A percentile compares a stretch with the other conserved stretches of the same genome.
These are phyloP conservation scores for Camelina hispida DNA, from an alignment of 345 rosid genomes.

Conservation along the genomic window DNA sequence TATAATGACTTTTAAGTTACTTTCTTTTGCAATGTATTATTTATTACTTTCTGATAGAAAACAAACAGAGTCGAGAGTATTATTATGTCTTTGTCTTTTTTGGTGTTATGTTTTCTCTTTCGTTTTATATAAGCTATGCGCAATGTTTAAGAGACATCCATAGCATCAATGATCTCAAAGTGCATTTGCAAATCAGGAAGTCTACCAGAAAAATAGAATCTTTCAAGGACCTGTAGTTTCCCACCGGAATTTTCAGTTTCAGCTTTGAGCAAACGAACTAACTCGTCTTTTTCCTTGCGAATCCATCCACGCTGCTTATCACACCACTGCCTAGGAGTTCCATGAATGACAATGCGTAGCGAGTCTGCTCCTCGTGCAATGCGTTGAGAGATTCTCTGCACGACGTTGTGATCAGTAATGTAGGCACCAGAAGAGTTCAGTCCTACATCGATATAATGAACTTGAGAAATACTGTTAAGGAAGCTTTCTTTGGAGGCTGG, in stretches of 20 bases:
- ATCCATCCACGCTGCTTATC: constrained; percentile 67
- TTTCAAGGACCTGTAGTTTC: constrained; percentile 60
- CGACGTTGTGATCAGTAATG: constrained; percentile 59
- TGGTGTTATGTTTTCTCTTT: not conserved
- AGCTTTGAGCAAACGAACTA: constrained; percentile 56
- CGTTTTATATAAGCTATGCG: not conserved
- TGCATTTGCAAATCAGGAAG: constrained; percentile 79
- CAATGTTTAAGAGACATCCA: constrained; percentile 58
- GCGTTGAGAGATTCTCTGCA: constrained; percentile 53
- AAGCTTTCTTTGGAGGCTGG: constrained; percentile 59
- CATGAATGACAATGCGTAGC: constrained; percentile 65
- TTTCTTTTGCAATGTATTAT: constrained; percentile 13
- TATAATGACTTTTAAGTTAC: not conserved
- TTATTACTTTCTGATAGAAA: constrained; percentile 2
- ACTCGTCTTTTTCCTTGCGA: constrained; percentile 60
- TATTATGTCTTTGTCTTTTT: not conserved
- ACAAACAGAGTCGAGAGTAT: not conserved
- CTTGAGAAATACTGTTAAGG: constrained; percentile 61
- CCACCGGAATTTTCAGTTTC: constrained; percentile 53
- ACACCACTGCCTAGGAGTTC: constrained; percentile 96
- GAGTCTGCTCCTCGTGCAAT: constrained; percentile 39
- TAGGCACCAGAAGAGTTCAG: constrained; percentile 78
- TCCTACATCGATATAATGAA: constrained; percentile 87
- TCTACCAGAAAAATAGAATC: constrained; percentile 65
- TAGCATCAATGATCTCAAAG: constrained; percentile 70